Conservation (phyloP, 345 rosid species). For the Moricandia arvensis region DNA sequence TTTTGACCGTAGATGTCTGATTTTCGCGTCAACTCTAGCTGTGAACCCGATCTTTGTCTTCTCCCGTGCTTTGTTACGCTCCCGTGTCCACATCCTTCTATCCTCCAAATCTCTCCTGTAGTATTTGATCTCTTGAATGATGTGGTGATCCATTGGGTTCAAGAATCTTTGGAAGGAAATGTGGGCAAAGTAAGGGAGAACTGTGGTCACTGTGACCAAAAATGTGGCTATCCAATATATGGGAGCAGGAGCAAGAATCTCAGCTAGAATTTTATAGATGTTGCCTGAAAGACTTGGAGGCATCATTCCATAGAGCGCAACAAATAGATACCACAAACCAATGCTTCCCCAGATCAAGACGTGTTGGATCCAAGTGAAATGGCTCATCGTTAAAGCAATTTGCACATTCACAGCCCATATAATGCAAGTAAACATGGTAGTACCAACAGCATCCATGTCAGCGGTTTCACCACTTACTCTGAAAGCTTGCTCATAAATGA, state of each 20-base stretch:
- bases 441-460: conserved; percentile 78
- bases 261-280: conserved; percentile 61
- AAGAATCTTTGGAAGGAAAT: conserved; percentile 73
- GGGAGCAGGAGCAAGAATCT: conserved; percentile 84
- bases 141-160: conserved; percentile 88
- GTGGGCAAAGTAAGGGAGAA: conserved; percentile 63
- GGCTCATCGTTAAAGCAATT: conserved; percentile 87
- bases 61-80: conserved; percentile 81
- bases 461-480: conserved; percentile 71
- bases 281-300: conserved; percentile 65
- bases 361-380: conserved; percentile 97
- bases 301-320: conserved; percentile 67
- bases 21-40: conserved; percentile 91
- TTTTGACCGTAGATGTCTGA: conserved; percentile 68
- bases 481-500: conserved; percentile 75
- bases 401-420: conserved; percentile 89
- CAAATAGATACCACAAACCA: conserved; percentile 74
- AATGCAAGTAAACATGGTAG: conserved; percentile 93
- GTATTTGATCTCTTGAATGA: conserved; percentile 90
- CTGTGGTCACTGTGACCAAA: conserved; percentile 62
- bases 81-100: conserved; percentile 82
- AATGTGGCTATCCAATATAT: conserved; percentile 70
- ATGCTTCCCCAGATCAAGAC: conserved; percentile 88
- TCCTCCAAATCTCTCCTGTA: conserved; percentile 80
- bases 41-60: conserved; percentile 94